Percentiles rank a stretch among this genome's conserved stretches.
Evolutionary conservation across 352 stramenopile species (phyloP).

Genomic region (Phytopythium delawarense): DNA sequence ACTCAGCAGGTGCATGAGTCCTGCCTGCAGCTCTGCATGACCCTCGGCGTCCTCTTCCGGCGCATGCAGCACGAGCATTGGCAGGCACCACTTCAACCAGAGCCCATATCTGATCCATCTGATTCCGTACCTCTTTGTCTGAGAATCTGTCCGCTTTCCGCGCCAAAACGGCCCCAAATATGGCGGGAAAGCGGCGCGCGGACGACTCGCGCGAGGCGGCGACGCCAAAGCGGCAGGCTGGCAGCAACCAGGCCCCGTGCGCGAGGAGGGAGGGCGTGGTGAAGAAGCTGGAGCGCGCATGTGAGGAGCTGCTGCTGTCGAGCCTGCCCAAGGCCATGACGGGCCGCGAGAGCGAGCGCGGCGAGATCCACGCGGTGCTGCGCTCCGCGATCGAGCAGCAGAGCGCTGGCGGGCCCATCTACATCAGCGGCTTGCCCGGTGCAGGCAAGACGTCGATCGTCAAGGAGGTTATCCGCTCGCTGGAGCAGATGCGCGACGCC

Average conservation of each 20-base stretch:
- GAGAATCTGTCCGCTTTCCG: neutral
- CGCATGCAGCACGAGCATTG: too few relatives aligned
- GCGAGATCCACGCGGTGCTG: constrained; percentile 51
- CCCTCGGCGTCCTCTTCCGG: too few relatives aligned
- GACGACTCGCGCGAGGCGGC: neutral
- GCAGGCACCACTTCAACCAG: neutral
- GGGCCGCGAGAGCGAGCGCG: constrained; percentile 55
- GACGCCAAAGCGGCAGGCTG: neutral
- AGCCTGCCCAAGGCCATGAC: constrained; percentile 50
- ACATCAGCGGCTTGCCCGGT: constrained; percentile 67
- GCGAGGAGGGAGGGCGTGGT: constrained; percentile 10
- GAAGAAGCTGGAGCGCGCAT: constrained; percentile 44
- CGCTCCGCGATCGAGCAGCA: constrained; percentile 47
- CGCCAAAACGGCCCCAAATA: neutral
- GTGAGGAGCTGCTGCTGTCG: constrained; percentile 57
- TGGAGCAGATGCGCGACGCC: constrained; percentile 32
- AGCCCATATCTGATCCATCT: neutral
- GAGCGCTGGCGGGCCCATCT: constrained; percentile 48
- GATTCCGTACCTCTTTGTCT: neutral
- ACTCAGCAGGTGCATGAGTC: neutral
- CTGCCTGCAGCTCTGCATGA: too few relatives aligned
- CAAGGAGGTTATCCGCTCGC: constrained; percentile 53
- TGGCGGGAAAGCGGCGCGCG: constrained; percentile 3
- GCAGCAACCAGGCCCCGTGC: neutral
- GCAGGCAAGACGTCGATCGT: constrained; percentile 72